Conservation (phyloP, 805 yeast genomes). For the Wickerhamiella sorbophila region DNA sequence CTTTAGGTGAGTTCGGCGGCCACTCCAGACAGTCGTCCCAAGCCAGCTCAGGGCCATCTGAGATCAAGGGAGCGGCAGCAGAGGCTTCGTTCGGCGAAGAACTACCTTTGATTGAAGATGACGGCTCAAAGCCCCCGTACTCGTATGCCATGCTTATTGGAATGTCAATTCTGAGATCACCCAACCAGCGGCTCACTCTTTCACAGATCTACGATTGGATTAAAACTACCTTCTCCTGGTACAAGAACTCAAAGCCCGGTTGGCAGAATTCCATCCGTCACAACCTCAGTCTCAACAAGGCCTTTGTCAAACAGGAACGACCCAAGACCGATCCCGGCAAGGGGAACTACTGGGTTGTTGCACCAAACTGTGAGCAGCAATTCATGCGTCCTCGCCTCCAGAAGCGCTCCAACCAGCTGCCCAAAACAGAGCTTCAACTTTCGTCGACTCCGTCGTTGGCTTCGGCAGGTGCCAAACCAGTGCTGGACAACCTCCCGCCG, state of each 20-base stretch:
- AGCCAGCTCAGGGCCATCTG: too few species aligned
- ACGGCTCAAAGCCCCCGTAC: conserved; percentile 73
- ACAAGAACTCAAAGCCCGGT: conserved; percentile 73
- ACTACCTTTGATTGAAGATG: conserved; percentile 27
- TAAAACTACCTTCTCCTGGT: conserved; percentile 67
- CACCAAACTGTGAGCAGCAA: conserved; percentile 65
- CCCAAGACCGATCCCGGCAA: conserved; percentile 45
- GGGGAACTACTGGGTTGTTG: conserved; percentile 89
- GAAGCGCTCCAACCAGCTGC: conserved; percentile 6
- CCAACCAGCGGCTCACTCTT: conserved; percentile 51
- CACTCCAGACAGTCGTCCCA: not conserved
- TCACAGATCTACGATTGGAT: conserved; percentile 91
- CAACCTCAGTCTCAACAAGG: conserved; percentile 82
- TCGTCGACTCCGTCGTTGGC: not conserved
- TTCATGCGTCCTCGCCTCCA: conserved; percentile 40
- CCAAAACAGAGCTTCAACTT: not conserved
- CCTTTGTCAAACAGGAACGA: conserved; percentile 79
- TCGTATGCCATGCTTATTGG: conserved; percentile 91
- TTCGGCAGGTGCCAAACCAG: not conserved
- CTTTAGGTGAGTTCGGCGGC: not conserved
- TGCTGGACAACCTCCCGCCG: not conserved
- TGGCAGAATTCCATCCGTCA: conserved; percentile 98
- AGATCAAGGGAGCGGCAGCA: not conserved
- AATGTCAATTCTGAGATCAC: conserved; percentile 78
- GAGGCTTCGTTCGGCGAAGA: conserved; percentile 5